Evolutionary conservation across 768 basidiomycete species (phyloP).

Genomic region (Hericium coralloides): DNA sequence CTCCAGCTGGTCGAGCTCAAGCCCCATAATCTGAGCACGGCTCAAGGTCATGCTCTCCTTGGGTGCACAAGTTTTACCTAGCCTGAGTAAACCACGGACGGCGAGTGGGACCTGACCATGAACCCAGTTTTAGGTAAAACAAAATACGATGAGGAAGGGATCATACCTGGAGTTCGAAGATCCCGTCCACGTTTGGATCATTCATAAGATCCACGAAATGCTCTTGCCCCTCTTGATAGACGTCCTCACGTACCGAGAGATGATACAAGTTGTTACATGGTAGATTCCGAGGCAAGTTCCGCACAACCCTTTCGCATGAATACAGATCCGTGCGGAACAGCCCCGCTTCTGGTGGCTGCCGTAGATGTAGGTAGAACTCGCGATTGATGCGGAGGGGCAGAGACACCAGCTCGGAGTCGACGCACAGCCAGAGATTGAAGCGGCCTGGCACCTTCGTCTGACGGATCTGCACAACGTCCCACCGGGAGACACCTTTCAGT

Average conservation of each 20-base stretch:
- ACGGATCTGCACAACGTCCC: slow-evolving; percentile 92
- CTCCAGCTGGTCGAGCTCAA: slow-evolving; percentile 79
- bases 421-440: slow-evolving; percentile 81
- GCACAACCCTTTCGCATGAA: slow-evolving; percentile 58
- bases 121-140: neutral
- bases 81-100: slow-evolving; percentile 68
- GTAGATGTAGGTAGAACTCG: slow-evolving; percentile 89
- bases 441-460: slow-evolving; percentile 70
- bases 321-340: slow-evolving; percentile 67
- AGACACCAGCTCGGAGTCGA: slow-evolving; percentile 69
- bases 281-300: slow-evolving; percentile 72
- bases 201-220: slow-evolving; percentile 91
- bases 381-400: slow-evolving; percentile 81
- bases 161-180: slow-evolving; percentile 85
- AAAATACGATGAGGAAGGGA: neutral
- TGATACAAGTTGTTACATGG: slow-evolving; percentile 77
- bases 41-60: slow-evolving; percentile 68
- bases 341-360: slow-evolving; percentile 53
- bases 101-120: slow-evolving; percentile 64
- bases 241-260: slow-evolving; percentile 72
- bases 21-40: slow-evolving; percentile 70
- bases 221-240: slow-evolving; percentile 77
- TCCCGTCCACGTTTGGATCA: slow-evolving; percentile 89
- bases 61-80: slow-evolving; percentile 77
- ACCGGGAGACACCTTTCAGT: slow-evolving; percentile 53